Conservation (phyloP, 1,139 yeast genomes). For the Pichia sorboxylosa region DNA sequence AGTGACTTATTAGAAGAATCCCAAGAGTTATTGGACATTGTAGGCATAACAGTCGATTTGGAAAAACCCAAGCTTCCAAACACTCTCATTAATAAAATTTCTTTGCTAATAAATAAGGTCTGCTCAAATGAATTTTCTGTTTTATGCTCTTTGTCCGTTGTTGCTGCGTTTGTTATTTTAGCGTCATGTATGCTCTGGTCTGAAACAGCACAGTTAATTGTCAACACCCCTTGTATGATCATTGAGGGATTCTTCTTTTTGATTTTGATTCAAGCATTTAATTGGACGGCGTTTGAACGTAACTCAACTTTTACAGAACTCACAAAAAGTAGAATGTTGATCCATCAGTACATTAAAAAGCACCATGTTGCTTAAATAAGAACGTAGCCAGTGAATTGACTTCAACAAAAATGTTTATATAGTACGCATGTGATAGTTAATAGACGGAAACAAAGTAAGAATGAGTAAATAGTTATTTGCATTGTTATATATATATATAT, state of each 20-base stretch:
- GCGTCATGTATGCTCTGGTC: conserved; percentile 26
- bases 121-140: conserved; percentile 22
- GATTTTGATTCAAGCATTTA: conserved; percentile 27
- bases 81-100: conserved; percentile 17
- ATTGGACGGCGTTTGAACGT: conserved; percentile 15
- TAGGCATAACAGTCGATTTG: conserved; percentile 33
- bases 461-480: not conserved
- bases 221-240: conserved; percentile 29
- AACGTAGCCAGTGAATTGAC: not conserved
- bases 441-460: not conserved
- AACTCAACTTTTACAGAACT: conserved; percentile 8
- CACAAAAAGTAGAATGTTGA: conserved; percentile 8
- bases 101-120: conserved; percentile 12
- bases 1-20: conserved; percentile 43
- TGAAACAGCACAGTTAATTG: conserved; percentile 27
- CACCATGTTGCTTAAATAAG: not conserved
- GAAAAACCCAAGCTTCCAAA: conserved; percentile 9
- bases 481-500: not conserved
- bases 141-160: conserved; percentile 15
- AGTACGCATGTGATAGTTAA: no score
- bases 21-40: conserved; percentile 53
- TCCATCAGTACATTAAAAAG: conserved; percentile 4
- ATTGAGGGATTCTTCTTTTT: conserved; percentile 28
- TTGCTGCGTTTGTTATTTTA: conserved; percentile 21
- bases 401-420: no score